A percentile compares a stretch with the other conserved stretches of the same genome.
These are phyloP conservation scores for Camellia sinensis DNA, from an alignment of 148 eudicot genomes.

Conservation along the genomic window DNA sequence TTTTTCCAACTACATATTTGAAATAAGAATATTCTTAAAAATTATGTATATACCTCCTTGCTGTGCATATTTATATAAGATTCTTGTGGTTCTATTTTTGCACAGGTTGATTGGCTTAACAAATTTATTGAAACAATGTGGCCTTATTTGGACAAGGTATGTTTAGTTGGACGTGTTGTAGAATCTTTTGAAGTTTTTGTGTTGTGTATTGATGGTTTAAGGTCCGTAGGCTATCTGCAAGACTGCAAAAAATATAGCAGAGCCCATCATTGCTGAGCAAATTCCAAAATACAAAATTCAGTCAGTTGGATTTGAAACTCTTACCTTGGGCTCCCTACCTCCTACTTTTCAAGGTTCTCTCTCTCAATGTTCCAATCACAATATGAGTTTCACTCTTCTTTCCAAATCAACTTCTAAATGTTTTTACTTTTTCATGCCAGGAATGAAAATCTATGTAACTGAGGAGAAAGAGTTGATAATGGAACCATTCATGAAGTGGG, in stretches of 20 bases:
- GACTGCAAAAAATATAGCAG: constrained; percentile 61
- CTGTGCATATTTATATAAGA: not conserved
- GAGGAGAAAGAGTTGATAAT: constrained; percentile 95
- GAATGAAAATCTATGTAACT: constrained; percentile 82
- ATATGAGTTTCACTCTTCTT: not conserved
- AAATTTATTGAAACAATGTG: constrained; percentile 77
- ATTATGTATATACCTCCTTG: not conserved
- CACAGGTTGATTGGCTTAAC: constrained; percentile 93
- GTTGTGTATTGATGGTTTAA: constrained; percentile 18
- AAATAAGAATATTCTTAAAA: not conserved
- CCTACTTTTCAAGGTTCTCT: constrained; percentile 85
- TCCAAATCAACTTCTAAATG: not conserved
- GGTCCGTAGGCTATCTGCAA: constrained; percentile 80
- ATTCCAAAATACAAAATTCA: constrained; percentile 86
- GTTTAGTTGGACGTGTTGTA: not conserved
- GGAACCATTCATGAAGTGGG: constrained; percentile 87
- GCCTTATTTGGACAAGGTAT: constrained; percentile 95
- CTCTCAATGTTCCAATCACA: not conserved
- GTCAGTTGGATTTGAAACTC: constrained; percentile 69
- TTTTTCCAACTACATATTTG: not conserved
- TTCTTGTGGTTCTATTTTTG: constrained; percentile 15
- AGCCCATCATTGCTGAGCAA: constrained; percentile 83
- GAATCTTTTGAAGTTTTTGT: constrained; percentile 1
- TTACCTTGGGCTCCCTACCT: constrained; percentile 77
- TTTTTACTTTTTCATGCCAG: constrained; percentile 29